Evolutionary conservation across 805 yeast genomes (phyloP).

Genomic region (Yamadazyma ubonensis): DNA sequence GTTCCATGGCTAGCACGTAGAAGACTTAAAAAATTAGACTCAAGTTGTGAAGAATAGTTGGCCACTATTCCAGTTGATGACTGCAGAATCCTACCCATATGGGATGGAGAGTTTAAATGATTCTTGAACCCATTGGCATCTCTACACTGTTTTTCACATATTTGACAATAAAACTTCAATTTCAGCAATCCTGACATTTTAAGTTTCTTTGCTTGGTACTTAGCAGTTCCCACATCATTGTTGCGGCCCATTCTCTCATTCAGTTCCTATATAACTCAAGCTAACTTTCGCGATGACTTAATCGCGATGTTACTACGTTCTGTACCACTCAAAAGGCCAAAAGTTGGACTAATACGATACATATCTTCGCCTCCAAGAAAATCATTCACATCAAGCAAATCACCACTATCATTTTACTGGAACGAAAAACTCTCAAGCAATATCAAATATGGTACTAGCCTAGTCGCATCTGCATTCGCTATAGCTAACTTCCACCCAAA

Average conservation of each 20-base stretch:
- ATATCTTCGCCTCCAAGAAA: conserved; percentile 29
- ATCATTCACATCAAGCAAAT: conserved; percentile 26
- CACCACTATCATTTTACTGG: conserved; percentile 27
- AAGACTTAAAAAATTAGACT: conserved; percentile 59
- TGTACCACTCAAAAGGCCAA: background rate
- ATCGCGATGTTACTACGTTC: background rate
- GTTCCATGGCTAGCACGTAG: conserved; percentile 76
- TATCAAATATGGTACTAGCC: conserved; percentile 28
- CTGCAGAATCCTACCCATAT: conserved; percentile 51
- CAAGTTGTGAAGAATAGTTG: conserved; percentile 59
- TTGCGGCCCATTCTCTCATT: conserved; percentile 9
- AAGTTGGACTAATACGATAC: background rate
- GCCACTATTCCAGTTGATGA: conserved; percentile 44
- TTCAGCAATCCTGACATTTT: conserved; percentile 84
- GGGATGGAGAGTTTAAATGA: conserved; percentile 82
- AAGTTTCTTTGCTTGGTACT: conserved; percentile 70
- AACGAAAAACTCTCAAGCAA: conserved; percentile 23
- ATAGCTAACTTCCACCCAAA: conserved; percentile 38
- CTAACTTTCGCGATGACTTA: background rate
- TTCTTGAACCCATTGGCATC: conserved; percentile 95
- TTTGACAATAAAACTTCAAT: conserved; percentile 83
- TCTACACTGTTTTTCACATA: conserved; percentile 89
- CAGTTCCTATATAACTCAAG: too few relatives aligned
- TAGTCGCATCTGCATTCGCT: conserved; percentile 26
- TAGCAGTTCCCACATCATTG: conserved; percentile 47